Evolutionary conservation across 352 stramenopile genomes (phyloP).

Genomic region (Hyaloperonospora arabidopsidis): DNA sequence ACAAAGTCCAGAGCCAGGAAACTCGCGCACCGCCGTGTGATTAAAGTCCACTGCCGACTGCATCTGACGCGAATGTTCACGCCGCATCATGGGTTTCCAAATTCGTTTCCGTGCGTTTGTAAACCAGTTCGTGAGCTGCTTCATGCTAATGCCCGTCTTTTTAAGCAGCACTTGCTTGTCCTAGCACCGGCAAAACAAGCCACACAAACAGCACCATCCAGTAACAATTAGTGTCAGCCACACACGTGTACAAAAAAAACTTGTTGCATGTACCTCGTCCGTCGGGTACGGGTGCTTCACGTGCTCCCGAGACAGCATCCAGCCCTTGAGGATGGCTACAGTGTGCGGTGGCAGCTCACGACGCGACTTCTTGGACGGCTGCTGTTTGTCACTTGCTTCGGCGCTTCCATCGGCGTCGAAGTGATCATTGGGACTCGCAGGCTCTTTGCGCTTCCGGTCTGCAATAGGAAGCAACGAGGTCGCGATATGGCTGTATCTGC

Average conservation of each 20-base stretch:
- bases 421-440: constrained; percentile 21
- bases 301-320: constrained; percentile 85
- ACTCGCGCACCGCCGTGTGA: constrained; percentile 38
- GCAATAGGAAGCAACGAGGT: too few species aligned
- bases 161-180: constrained; percentile 87
- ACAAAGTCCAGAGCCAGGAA: constrained; percentile 23
- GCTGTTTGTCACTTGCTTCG: constrained; percentile 27
- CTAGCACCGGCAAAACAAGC: constrained; percentile 17
- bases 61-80: constrained; percentile 70
- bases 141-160: constrained; percentile 87
- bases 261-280: constrained; percentile 55
- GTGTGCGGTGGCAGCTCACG: constrained; percentile 78
- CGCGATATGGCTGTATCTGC: not conserved
- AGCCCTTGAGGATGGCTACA: constrained; percentile 79
- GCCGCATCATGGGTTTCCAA: constrained; percentile 86
- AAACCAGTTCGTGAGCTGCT: constrained; percentile 88
- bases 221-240: too few species aligned
- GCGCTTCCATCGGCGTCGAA: constrained; percentile 21
- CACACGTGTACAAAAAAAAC: too few species aligned
- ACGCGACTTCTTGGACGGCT: constrained; percentile 63
- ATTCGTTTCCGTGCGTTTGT: constrained; percentile 86
- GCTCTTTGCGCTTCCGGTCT: constrained; percentile 28
- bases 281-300: constrained; percentile 87
- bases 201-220: constrained; percentile 1
- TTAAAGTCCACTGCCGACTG: constrained; percentile 70